A percentile compares a stretch with the other conserved stretches of the same genome.
Conservation (phyloP, 164 flowering plant species). For the Tetrastigma voinierianum region DNA sequence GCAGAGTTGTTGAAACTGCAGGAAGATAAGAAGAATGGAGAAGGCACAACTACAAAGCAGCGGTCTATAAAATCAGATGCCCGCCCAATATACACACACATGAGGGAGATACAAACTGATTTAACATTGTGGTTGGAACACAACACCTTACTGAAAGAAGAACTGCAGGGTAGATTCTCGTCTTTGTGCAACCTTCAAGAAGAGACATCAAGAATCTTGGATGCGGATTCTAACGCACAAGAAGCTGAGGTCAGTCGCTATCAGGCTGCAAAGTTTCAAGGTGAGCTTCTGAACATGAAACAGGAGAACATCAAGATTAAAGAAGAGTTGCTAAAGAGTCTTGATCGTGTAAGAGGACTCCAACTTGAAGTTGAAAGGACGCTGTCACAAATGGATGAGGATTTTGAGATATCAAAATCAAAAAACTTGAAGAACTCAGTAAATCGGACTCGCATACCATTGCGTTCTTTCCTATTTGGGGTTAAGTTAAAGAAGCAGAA, state of each 20-base stretch:
- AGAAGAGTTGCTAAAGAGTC: slow-evolving; percentile 52
- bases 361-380: slow-evolving; percentile 45
- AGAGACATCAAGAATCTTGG: slow-evolving; percentile 36
- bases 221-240: slow-evolving; percentile 14
- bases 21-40: slow-evolving; percentile 27
- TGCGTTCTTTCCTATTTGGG: slow-evolving; percentile 69
- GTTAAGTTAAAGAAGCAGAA: slow-evolving; percentile 54
- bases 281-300: slow-evolving; percentile 72
- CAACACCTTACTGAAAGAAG: slow-evolving; percentile 50
- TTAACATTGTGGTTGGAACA: slow-evolving; percentile 64
- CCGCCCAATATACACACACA: slow-evolving; percentile 47
- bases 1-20: slow-evolving; percentile 35
- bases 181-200: slow-evolving; percentile 52
- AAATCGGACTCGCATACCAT: slow-evolving; percentile 46
- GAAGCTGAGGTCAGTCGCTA: slow-evolving; percentile 33
- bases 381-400: slow-evolving; percentile 39
- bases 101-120: slow-evolving; percentile 66
- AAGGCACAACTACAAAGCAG: slow-evolving; percentile 9
- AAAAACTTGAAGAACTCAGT: slow-evolving; percentile 23
- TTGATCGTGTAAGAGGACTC: slow-evolving; percentile 40
- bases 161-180: slow-evolving; percentile 43
- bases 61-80: slow-evolving; percentile 37
- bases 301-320: slow-evolving; percentile 68
- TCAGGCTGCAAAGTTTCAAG: slow-evolving; percentile 73
- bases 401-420: slow-evolving; percentile 31